Base-by-base conservation (phyloP, 2,329 filamentous ascomycete species). In the Harringtonia lauricola region DNA sequence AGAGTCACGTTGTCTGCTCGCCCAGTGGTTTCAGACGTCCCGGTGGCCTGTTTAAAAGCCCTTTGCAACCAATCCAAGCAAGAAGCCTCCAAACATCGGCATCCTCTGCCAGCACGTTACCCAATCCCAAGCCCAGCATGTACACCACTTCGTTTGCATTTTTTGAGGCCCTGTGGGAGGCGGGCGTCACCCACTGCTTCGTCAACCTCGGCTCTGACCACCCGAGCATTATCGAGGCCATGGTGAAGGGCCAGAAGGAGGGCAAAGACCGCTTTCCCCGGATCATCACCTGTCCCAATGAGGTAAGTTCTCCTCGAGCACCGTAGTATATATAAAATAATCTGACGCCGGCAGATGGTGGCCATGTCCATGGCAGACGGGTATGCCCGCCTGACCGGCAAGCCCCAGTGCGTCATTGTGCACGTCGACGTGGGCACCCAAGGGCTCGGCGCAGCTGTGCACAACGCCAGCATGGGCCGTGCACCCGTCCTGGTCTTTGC, bases 101-200 rank as follows among this genome's bases (percentile, higher is more conserved):
- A n/a, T n/a, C n/a, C n/a, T n/a, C n/a, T n/a, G n/a, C n/a, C n/a
- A n/a, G n/a, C n/a, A n/a, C n/a, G n/a, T n/a, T n/a, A n/a, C n/a
- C n/a, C 24, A 26, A 10, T 10, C 24, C 24, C 17, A 18, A 8
- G 21, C 3, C 36, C 47, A 59, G 60, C 18, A 71, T 71, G 66
- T 83, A 89, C 58, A 89, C 85, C 9, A 77, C 85, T 13, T 86
- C 83, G 0, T 85, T 81, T 55, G 85, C 84, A 59, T 88, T 90
- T 61, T 88, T 90, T 51, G 85, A 90, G 66, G 81, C 83, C 28
- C 64, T 89, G 39, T 86, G 80, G 79, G 81, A 86, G 59, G 74
- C 74, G 35, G 75, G 75, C 17, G 66, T 79, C 35, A 71, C 70
- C 30, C 70, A 79, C 56, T 72, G 72, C 61, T 71, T 71, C 43